phyloP scores from a whole-genome alignment of 2,329 filamentous ascomycete species.

The Alternaria alternata region DNA sequence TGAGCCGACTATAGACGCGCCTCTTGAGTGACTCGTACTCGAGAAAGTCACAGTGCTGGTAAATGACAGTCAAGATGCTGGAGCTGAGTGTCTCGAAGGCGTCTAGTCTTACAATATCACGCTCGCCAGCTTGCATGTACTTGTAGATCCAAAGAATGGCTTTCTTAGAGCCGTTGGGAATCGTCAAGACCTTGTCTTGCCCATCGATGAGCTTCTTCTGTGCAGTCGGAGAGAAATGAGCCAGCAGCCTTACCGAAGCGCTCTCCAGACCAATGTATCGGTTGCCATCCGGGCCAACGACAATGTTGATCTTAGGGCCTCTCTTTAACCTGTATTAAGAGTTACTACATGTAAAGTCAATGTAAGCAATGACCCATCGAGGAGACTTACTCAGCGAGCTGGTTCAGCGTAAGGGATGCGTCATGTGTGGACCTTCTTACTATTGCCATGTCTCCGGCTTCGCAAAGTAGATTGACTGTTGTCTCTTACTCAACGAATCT shows the following conservation, averaged over 20 bases:
- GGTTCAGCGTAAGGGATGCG: background rate
- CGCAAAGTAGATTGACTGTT: background rate
- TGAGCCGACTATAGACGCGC: slow-evolving; percentile 17
- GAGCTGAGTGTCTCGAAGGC: slow-evolving; percentile 23
- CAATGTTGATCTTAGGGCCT: slow-evolving; percentile 25
- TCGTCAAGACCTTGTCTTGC: slow-evolving; percentile 5
- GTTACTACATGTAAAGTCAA: background rate
- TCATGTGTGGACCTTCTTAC: background rate
- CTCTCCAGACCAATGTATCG: slow-evolving; percentile 31
- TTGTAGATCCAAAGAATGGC: slow-evolving; percentile 33
- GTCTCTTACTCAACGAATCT: background rate
- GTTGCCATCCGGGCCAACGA: slow-evolving; percentile 21
- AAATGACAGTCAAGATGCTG: slow-evolving; percentile 22
- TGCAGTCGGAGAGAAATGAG: slow-evolving; percentile 26
- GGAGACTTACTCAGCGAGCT: slow-evolving; percentile 6
- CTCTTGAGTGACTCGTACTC: slow-evolving; percentile 21
- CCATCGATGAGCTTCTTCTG: slow-evolving; percentile 24
- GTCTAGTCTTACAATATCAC: slow-evolving; percentile 4
- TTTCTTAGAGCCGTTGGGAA: slow-evolving; percentile 26
- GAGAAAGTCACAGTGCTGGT: slow-evolving; percentile 25
- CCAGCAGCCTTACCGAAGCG: slow-evolving; percentile 23
- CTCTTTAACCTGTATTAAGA: slow-evolving; percentile 16
- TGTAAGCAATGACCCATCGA: background rate
- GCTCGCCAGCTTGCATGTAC: slow-evolving; percentile 32
- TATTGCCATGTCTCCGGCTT: background rate